These are phyloP conservation scores for Microdochium trichocladiopsis DNA, from an alignment of 2,329 filamentous ascomycete species.

Conservation along the genomic window DNA sequence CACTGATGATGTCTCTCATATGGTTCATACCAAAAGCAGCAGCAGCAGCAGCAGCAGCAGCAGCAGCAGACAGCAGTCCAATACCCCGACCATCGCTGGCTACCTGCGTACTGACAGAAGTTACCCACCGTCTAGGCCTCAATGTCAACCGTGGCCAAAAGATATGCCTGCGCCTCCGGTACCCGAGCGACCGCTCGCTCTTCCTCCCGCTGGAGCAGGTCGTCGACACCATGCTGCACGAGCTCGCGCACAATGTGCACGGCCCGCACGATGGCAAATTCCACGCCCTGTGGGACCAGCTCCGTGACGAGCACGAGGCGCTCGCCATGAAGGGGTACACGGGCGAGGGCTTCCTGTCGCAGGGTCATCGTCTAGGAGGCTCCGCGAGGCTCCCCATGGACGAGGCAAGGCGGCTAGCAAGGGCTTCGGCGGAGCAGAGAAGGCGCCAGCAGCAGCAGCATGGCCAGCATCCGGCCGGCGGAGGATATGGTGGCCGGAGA, in stretches of 20 bases:
- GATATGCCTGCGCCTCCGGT: slow-evolving; percentile 77
- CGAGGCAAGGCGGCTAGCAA: slow-evolving; percentile 69
- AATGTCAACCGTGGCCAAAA: slow-evolving; percentile 72
- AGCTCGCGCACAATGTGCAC: slow-evolving; percentile 81
- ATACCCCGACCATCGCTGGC: too few relatives aligned
- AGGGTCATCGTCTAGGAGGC: slow-evolving; percentile 69
- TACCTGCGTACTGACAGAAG: too few relatives aligned
- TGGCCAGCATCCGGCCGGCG: slow-evolving; percentile 13
- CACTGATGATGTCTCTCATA: too few relatives aligned
- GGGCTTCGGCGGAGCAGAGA: slow-evolving; percentile 67
- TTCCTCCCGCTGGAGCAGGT: slow-evolving; percentile 78
- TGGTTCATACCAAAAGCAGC: too few relatives aligned
- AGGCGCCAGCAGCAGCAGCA: slow-evolving; percentile 36
- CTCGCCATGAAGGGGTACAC: slow-evolving; percentile 78
- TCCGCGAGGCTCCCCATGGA: slow-evolving; percentile 50
- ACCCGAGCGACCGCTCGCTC: slow-evolving; percentile 64
- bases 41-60: too few relatives aligned
- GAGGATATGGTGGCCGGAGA: slow-evolving; percentile 44
- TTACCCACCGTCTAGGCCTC: slow-evolving; percentile 40
- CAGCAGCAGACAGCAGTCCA: too few relatives aligned
- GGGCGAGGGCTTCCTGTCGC: slow-evolving; percentile 77
- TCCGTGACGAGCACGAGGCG: slow-evolving; percentile 77
- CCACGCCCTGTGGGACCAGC: slow-evolving; percentile 80
- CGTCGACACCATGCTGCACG: slow-evolving; percentile 88
- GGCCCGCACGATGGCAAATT: slow-evolving; percentile 80